Evolutionary conservation across 2,329 filamentous ascomycete species (phyloP).

Genomic region (Botrytis aclada): DNA sequence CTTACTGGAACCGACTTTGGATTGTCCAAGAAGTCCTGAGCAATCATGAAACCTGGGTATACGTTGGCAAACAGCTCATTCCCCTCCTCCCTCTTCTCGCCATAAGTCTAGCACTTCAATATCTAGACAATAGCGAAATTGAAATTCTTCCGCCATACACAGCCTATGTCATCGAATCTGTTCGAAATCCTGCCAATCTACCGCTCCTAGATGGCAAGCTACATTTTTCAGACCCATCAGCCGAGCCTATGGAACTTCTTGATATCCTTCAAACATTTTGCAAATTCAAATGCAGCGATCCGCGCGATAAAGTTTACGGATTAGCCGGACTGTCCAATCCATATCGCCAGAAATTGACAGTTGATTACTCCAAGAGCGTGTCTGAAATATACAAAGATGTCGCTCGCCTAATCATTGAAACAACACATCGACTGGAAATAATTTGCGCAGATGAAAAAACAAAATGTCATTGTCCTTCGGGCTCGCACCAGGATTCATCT

Average conservation of each 20-base stretch:
- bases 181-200: neutral
- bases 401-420: neutral
- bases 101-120: neutral
- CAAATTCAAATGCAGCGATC: neutral
- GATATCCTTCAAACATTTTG: neutral
- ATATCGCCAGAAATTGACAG: neutral
- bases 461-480: neutral
- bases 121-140: neutral
- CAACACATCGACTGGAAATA: neutral
- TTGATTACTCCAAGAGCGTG: neutral
- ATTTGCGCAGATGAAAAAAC: neutral
- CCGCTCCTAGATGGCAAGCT: neutral
- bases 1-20: neutral
- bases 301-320: neutral
- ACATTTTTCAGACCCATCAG: neutral
- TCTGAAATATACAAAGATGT: neutral
- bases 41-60: neutral
- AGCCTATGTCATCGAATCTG: neutral
- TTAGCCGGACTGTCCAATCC: too few species aligned
- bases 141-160: neutral
- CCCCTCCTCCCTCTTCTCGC: neutral
- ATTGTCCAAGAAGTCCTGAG: neutral
- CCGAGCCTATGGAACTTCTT: neutral
- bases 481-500: neutral
- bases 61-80: neutral